Evolutionary conservation across 148 eudicot genomes (phyloP), one percentile per base, ranked within the genome.

Genomic region (Chenopodium formosanum): DNA sequence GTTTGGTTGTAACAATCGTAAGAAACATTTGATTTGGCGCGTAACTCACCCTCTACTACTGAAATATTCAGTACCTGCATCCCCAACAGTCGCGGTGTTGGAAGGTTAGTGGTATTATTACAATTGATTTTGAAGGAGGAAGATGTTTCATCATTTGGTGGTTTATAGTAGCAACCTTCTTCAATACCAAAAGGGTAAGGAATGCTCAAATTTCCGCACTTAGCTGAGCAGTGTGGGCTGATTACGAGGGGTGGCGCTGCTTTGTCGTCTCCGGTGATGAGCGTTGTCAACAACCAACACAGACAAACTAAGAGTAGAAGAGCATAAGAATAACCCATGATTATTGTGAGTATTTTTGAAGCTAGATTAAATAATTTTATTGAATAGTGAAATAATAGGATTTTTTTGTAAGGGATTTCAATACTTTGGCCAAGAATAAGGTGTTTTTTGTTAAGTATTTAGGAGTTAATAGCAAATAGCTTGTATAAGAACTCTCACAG

Each of bases 141-240:
- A 37, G 6, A 67, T 4, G 11, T 8, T 25, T 4, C 2, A 10
- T 48, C 4, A 22, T 63, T 4, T 1, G 48, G 32, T 14, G 46
- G 65, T 48, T n/a, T 23, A 10, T 47, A 73, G 48, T 78, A 73
- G 37, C 85, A 83, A 12, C 85, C 81, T 2, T 78, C 31, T 31
- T 78, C 78, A 20, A 83, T 72, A 16, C 85, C 85, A 64, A 82
- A 82, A 27, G 84, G 81, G 63, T 82, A 82, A 14, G 84, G 84
- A 27, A 82, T 70, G 9, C 71, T 78, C 64, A 78, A 46, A 12
- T 78, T 63, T 48, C 85, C 85, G 48, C 85, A 83, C 53, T 22
- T 48, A 29, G 14, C 20, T 9, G 78, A 32, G 63, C 85, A 83
- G 34, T 80, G 64, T 65, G 83, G 47, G 7, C 27, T n/a, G 20